Percentiles rank a stretch among this genome's conserved stretches.
These are phyloP conservation scores for Middelhovenomyces tepae DNA, from an alignment of 805 yeast genomes.

Conservation along the genomic window DNA sequence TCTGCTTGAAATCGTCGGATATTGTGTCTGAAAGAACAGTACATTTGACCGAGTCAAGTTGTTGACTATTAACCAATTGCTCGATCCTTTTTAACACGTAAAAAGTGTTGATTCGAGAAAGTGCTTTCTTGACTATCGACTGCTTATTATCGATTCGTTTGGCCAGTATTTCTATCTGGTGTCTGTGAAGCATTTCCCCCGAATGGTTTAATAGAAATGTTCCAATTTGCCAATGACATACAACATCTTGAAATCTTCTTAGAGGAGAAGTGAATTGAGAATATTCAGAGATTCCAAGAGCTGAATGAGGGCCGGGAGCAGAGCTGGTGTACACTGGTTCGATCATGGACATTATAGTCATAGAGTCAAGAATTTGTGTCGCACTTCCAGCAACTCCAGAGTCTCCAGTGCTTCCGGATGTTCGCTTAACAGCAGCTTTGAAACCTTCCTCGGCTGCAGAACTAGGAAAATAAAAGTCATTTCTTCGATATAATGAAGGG, in stretches of 20 bases:
- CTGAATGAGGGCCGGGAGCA: constrained; percentile 42
- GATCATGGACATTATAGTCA: constrained; percentile 37
- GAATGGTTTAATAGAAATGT: constrained; percentile 28
- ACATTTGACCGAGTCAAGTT: neutral
- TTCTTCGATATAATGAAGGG: constrained; percentile 23
- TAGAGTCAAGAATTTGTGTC: constrained; percentile 18
- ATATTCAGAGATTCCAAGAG: constrained; percentile 55
- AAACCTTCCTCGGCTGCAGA: constrained; percentile 18
- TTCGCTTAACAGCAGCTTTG: constrained; percentile 16
- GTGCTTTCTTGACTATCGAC: constrained; percentile 10
- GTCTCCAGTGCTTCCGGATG: neutral
- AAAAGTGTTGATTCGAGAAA: constrained; percentile 7
- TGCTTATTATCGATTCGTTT: constrained; percentile 10
- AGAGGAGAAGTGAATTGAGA: constrained; percentile 83
- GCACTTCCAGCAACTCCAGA: constrained; percentile 3
- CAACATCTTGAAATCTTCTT: constrained; percentile 69
- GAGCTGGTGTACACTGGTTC: constrained; percentile 46
- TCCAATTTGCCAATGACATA: constrained; percentile 72
- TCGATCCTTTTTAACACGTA: constrained; percentile 15
- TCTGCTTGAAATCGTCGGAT: neutral
- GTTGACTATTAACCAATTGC: neutral
- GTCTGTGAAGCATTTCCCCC: constrained; percentile 3
- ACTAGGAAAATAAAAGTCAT: constrained; percentile 22
- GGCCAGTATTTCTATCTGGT: constrained; percentile 10
- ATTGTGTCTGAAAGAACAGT: neutral